Evolutionary conservation across 495 filamentous ascomycete genomes (phyloP).

Genomic region (Acidiella bohemica): DNA sequence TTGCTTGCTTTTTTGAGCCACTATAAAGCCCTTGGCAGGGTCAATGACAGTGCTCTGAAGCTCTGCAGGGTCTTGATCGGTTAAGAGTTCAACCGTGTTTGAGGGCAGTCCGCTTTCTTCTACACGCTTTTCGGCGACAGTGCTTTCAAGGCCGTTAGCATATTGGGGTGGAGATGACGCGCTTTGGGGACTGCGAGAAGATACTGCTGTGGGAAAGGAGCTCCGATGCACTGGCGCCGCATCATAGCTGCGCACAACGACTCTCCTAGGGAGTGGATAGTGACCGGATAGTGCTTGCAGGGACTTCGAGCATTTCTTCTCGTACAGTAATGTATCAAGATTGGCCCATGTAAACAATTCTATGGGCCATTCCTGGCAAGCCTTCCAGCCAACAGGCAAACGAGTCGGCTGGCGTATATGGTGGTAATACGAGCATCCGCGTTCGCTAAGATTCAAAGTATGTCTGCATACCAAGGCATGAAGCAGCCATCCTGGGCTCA

Average conservation of each 20-base stretch:
- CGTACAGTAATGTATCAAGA: constrained; percentile 1
- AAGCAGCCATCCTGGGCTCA: constrained; percentile 6
- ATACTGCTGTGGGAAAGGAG: neutral
- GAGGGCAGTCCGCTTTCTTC: too few species aligned
- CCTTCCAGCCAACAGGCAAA: constrained; percentile 10
- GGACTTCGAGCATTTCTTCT: constrained; percentile 3
- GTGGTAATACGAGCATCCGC: constrained; percentile 6
- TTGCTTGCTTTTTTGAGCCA: too few species aligned
- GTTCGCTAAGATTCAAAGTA: constrained; percentile 2
- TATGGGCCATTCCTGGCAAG: constrained; percentile 4
- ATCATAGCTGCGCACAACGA: neutral
- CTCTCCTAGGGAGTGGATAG: constrained; percentile 3
- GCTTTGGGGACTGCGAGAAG: neutral
- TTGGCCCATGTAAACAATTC: constrained; percentile 4
- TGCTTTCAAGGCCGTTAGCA: too few species aligned
- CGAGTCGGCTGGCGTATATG: constrained; percentile 4
- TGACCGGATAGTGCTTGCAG: constrained; percentile 4
- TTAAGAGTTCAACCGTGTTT: too few species aligned
- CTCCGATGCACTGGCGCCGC: neutral
- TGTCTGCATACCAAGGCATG: constrained; percentile 9
- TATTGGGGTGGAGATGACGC: too few species aligned
- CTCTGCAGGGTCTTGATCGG: too few species aligned
- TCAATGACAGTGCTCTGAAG: too few species aligned
- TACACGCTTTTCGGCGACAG: too few species aligned
- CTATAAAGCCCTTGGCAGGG: too few species aligned